Conservation (phyloP, 371 early-diverging fungal species). For the Haplosporangium sp. region DNA sequence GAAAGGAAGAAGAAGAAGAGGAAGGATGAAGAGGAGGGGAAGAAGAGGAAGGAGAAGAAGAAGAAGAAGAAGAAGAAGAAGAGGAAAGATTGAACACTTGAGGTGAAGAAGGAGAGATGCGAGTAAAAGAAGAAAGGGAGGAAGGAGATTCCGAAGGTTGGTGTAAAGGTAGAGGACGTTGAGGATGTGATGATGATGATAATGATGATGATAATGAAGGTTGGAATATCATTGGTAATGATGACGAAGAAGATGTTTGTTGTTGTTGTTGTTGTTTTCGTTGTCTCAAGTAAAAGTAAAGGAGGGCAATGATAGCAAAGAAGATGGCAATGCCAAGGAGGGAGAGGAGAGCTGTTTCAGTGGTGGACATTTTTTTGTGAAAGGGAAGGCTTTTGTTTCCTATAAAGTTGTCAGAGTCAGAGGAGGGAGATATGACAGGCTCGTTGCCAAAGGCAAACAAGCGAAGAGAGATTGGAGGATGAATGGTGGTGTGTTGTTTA, state of each 20-base stretch:
- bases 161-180: not conserved
- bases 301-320: not conserved
- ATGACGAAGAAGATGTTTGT: not conserved
- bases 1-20: constrained; percentile 19
- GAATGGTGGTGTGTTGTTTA: too few species aligned
- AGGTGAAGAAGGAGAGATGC: constrained; percentile 22
- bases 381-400: too few species aligned
- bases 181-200: not conserved
- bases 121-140: constrained; percentile 36
- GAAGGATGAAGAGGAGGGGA: constrained; percentile 11
- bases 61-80: not conserved
- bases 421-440: not conserved
- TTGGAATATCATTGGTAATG: not conserved
- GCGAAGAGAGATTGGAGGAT: too few species aligned
- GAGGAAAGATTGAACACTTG: constrained; percentile 16
- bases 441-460: too few species aligned
- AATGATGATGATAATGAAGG: not conserved
- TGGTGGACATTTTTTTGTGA: not conserved
- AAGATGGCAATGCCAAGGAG: not conserved
- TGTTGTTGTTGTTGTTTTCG: not conserved
- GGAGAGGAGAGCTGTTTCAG: constrained; percentile 12
- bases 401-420: not conserved
- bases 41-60: not conserved
- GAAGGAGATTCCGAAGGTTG: constrained; percentile 23
- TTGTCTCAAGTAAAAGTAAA: not conserved